A percentile compares a stretch with the other conserved stretches of the same genome.
Conservation (phyloP, 2,329 filamentous ascomycete species). For the Monilinia polystroma region DNA sequence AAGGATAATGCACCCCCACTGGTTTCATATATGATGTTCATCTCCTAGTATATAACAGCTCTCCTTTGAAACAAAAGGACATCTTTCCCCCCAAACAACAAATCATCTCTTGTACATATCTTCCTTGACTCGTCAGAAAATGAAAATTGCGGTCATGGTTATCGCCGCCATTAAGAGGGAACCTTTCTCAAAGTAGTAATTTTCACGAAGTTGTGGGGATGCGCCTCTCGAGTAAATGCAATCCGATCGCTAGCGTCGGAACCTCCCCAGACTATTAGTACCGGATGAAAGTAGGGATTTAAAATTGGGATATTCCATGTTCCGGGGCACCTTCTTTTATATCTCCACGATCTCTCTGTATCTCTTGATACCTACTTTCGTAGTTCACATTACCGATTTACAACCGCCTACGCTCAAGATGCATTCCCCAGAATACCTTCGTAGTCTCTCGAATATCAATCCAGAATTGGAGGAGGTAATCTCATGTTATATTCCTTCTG, state of each 20-base stretch:
- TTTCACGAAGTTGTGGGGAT: slow-evolving; percentile 14
- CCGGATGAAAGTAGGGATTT: background rate
- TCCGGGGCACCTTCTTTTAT: background rate
- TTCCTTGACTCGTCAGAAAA: background rate
- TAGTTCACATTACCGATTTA: background rate
- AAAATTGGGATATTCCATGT: background rate
- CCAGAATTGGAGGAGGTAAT: slow-evolving; percentile 29
- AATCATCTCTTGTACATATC: background rate
- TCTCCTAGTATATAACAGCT: no score
- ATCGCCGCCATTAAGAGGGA: background rate
- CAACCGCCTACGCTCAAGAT: background rate
- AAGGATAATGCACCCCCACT: no score
- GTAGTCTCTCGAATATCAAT: slow-evolving; percentile 27
- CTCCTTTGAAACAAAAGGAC: background rate
- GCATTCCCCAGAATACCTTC: slow-evolving; percentile 22
- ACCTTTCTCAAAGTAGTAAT: slow-evolving; percentile 20
- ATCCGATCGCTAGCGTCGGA: background rate
- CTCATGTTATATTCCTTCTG: background rate
- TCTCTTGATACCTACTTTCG: background rate
- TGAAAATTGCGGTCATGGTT: background rate
- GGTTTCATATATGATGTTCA: no score
- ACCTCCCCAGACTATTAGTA: background rate
- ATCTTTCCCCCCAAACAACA: background rate
- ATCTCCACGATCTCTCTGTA: background rate
- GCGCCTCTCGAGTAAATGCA: background rate